Evolutionary conservation across 2,329 filamentous ascomycete species (phyloP).

Genomic region (Lasiodiplodia hormozganensis): DNA sequence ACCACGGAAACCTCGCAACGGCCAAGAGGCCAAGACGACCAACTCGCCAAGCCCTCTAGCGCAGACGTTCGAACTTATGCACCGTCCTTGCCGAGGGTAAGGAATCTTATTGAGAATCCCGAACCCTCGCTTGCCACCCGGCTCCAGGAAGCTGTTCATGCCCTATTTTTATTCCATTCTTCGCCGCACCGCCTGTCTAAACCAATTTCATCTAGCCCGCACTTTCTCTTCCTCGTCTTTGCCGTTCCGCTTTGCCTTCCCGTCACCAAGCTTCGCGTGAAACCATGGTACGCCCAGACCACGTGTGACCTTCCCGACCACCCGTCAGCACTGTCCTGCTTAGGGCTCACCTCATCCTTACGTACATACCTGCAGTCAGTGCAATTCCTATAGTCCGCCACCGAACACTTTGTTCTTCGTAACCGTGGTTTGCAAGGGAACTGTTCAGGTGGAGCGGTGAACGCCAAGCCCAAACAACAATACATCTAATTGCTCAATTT

Average conservation of each 20-base stretch:
- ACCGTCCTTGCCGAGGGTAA: not conserved
- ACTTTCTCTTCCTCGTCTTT: not conserved
- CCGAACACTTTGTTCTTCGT: not conserved
- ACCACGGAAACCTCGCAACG: not conserved
- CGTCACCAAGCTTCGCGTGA: not conserved
- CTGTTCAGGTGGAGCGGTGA: no score
- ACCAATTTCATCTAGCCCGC: not conserved
- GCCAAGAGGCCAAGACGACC: conserved; percentile 25
- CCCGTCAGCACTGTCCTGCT: not conserved
- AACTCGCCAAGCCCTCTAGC: conserved; percentile 25
- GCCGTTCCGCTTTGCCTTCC: not conserved
- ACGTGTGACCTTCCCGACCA: not conserved
- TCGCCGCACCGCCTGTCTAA: not conserved
- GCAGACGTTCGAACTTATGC: conserved; percentile 28
- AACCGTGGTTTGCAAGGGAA: not conserved
- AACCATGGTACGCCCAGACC: not conserved
- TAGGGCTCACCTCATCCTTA: not conserved
- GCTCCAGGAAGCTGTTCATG: not conserved
- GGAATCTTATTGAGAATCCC: not conserved
- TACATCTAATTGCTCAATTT: no score
- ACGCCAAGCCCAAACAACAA: no score
- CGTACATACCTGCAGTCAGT: not conserved
- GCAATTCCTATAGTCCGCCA: not conserved
- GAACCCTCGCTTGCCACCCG: conserved; percentile 11
- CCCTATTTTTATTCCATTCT: not conserved